Evolutionary conservation across 2,329 filamentous ascomycete genomes (phyloP).

Genomic region (Pseudogymnoascus sp.): DNA sequence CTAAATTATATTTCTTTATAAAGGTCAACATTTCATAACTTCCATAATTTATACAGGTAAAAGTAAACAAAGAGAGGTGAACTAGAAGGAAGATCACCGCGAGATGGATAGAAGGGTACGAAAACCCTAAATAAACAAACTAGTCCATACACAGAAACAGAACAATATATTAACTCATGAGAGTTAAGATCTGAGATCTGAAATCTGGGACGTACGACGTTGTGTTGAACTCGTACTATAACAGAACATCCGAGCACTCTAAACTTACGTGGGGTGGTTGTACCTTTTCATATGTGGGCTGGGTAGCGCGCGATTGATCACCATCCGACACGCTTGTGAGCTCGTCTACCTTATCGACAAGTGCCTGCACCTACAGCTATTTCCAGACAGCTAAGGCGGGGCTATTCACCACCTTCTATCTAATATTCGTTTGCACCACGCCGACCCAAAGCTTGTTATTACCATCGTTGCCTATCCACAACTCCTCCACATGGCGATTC

Average conservation of each 20-base stretch:
- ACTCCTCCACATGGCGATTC: conserved; percentile 1
- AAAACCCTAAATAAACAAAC: not conserved
- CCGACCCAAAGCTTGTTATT: conserved; percentile 1
- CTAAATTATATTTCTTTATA: not conserved
- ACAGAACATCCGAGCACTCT: not conserved
- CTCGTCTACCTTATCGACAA: conserved; percentile 8
- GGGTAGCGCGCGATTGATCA: conserved; percentile 2
- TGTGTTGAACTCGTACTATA: not conserved
- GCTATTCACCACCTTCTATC: not conserved
- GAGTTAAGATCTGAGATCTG: not conserved
- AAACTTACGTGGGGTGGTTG: conserved; percentile 4
- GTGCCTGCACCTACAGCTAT: conserved; percentile 6
- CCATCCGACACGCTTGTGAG: conserved; percentile 5
- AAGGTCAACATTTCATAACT: not conserved
- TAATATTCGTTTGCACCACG: conserved; percentile 7
- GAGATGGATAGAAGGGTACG: too few species aligned
- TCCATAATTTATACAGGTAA: not conserved
- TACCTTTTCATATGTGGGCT: not conserved
- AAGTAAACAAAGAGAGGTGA: not conserved
- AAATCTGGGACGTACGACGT: not conserved
- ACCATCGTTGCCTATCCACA: conserved; percentile 1
- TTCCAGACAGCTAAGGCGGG: conserved; percentile 6
- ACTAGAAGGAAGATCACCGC: not conserved
- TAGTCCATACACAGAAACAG: not conserved
- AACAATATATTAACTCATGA: not conserved